Percentiles rank a stretch among this genome's conserved stretches.
phyloP scores from a whole-genome alignment of 2,329 filamentous ascomycete species.

The Trichoderma endophyticum region DNA sequence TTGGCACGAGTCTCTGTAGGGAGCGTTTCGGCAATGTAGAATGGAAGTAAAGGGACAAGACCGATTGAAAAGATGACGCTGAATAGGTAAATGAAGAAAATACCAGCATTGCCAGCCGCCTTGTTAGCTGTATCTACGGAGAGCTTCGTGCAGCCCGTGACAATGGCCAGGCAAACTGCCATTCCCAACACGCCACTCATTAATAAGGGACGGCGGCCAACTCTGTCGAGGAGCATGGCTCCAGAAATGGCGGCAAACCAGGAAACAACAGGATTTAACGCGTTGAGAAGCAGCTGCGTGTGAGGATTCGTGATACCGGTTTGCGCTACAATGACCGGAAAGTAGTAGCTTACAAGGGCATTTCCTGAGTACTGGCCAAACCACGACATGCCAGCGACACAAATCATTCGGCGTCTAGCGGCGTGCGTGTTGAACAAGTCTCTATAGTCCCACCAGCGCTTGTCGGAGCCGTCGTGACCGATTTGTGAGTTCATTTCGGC shows the following conservation, averaged over 20 bases:
- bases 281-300: conserved; percentile 49
- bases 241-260: conserved; percentile 50
- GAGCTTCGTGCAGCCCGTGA: conserved; percentile 44
- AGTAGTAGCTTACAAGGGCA: conserved; percentile 51
- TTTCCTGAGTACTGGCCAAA: conserved; percentile 50
- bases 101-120: conserved; percentile 55
- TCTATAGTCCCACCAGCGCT: conserved; percentile 55
- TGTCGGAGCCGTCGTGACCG: conserved; percentile 49
- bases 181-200: conserved; percentile 29
- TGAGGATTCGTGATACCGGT: conserved; percentile 50
- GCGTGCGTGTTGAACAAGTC: conserved; percentile 50
- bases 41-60: conserved; percentile 19
- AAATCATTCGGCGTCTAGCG: conserved; percentile 48
- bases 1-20: conserved; percentile 24
- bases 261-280: conserved; percentile 52
- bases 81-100: conserved; percentile 58
- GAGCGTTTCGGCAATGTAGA: conserved; percentile 24
- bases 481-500: conserved; percentile 47
- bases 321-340: conserved; percentile 49
- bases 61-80: conserved; percentile 36
- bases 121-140: conserved; percentile 43
- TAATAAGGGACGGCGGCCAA: conserved; percentile 56
- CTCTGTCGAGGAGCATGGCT: conserved; percentile 52
- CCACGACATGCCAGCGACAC: conserved; percentile 36
- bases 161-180: conserved; percentile 50